Evolutionary conservation across 2,329 filamentous ascomycete species (phyloP).

Genomic region (Verticillium longisporum): DNA sequence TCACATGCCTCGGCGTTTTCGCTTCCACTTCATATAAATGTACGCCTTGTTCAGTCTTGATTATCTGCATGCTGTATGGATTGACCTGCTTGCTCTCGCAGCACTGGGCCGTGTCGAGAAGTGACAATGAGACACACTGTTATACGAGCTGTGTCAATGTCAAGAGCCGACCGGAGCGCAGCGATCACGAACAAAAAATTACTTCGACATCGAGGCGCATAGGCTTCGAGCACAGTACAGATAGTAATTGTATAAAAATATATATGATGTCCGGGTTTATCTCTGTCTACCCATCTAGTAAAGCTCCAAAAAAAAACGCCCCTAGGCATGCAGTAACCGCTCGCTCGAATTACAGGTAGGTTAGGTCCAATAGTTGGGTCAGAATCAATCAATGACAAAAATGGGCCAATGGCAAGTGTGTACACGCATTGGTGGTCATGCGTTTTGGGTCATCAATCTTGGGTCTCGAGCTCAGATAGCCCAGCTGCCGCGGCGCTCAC

Average conservation of each 20-base stretch:
- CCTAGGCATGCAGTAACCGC: background rate
- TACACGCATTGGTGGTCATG: background rate
- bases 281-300: background rate
- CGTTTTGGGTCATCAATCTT: background rate
- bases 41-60: background rate
- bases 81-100: background rate
- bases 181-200: no score
- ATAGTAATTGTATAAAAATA: no score
- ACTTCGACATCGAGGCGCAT: no score
- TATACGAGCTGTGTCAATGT: no score
- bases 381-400: no score
- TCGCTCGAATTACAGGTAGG: background rate
- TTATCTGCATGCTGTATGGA: background rate
- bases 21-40: background rate
- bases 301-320: background rate
- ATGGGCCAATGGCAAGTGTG: background rate
- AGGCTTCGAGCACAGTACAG: no score
- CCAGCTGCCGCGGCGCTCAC: constrained; percentile 65
- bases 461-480: constrained; percentile 41
- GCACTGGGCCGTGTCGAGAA: no score
- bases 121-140: no score
- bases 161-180: no score
- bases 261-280: no score
- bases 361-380: no score
- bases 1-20: background rate